These are phyloP conservation scores for Nicotiana rustica DNA, from an alignment of 305 asterid species.

Conservation along the genomic window DNA sequence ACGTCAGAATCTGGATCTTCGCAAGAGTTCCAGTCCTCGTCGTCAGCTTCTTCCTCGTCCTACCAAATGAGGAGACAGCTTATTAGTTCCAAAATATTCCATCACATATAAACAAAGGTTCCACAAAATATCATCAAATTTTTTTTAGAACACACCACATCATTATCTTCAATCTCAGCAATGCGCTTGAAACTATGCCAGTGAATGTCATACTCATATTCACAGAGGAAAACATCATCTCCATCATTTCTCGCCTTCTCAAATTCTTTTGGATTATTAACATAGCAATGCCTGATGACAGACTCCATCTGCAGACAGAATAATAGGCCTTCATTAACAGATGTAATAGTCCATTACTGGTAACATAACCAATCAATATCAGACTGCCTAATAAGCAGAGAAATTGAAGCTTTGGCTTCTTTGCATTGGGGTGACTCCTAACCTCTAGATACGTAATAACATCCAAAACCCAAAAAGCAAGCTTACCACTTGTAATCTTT, in stretches of 20 bases:
- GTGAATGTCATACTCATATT: slow-evolving; percentile 83
- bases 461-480: slow-evolving; percentile 6
- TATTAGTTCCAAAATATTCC: slow-evolving; percentile 41
- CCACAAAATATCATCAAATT: slow-evolving; percentile 9
- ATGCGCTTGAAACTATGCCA: slow-evolving; percentile 95
- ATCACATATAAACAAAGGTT: not conserved
- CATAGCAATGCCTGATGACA: slow-evolving; percentile 81
- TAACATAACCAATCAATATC: not conserved
- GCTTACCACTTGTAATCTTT: not conserved
- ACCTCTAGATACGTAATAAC: not conserved
- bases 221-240: slow-evolving; percentile 94
- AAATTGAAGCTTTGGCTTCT: slow-evolving; percentile 25
- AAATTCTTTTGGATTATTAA: slow-evolving; percentile 76
- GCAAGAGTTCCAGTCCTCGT: slow-evolving; percentile 70
- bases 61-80: slow-evolving; percentile 42
- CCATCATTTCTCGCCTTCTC: slow-evolving; percentile 78
- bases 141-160: slow-evolving; percentile 53
- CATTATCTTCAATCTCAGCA: slow-evolving; percentile 65
- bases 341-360: not conserved
- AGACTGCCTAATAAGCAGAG: not conserved
- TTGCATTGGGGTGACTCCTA: not conserved
- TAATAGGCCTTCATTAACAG: not conserved
- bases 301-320: slow-evolving; percentile 78
- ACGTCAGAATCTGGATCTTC: slow-evolving; percentile 59
- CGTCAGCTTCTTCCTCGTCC: slow-evolving; percentile 73